phyloP scores from a whole-genome alignment of 495 filamentous ascomycete genomes.

The Penicillium robsamsonii region DNA sequence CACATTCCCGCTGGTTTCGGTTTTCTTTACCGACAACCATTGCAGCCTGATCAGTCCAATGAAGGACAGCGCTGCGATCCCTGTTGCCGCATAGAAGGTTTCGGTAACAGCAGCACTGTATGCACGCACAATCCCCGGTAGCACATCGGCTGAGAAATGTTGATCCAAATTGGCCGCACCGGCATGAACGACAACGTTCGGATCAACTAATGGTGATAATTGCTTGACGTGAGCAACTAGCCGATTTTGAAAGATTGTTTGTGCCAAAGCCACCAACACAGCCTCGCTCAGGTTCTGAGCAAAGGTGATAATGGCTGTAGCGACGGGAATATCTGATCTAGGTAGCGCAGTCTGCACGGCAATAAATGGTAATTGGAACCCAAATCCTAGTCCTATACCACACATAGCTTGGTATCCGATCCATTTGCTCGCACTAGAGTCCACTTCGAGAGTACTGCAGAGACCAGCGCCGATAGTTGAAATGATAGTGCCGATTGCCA shows the following conservation, averaged over 20 bases:
- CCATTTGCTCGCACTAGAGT: not conserved
- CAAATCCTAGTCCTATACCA: constrained; percentile 24
- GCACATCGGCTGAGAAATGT: too few relatives aligned
- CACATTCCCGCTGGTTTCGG: too few relatives aligned
- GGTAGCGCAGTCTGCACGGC: constrained; percentile 60
- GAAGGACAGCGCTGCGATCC: too few relatives aligned
- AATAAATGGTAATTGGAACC: constrained; percentile 58
- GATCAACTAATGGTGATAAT: not conserved
- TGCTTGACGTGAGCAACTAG: not conserved
- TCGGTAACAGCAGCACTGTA: too few relatives aligned
- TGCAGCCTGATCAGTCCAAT: too few relatives aligned
- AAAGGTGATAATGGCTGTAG: constrained; percentile 58
- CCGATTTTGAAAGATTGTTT: constrained; percentile 23
- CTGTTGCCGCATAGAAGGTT: too few relatives aligned
- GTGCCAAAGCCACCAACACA: constrained; percentile 62
- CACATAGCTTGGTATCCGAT: constrained; percentile 6
- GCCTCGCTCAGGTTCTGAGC: constrained; percentile 60
- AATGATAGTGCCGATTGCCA: not conserved
- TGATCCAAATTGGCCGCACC: not conserved
- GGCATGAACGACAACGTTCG: not conserved
- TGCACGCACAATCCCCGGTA: too few relatives aligned
- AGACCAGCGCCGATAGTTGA: constrained; percentile 4
- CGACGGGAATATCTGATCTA: constrained; percentile 56
- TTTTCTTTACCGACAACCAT: too few relatives aligned
- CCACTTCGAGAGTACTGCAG: not conserved